A percentile compares a stretch with the other conserved stretches of the same genome.
phyloP scores from a whole-genome alignment of 106 monocot genomes.

The Dioscorea alata region DNA sequence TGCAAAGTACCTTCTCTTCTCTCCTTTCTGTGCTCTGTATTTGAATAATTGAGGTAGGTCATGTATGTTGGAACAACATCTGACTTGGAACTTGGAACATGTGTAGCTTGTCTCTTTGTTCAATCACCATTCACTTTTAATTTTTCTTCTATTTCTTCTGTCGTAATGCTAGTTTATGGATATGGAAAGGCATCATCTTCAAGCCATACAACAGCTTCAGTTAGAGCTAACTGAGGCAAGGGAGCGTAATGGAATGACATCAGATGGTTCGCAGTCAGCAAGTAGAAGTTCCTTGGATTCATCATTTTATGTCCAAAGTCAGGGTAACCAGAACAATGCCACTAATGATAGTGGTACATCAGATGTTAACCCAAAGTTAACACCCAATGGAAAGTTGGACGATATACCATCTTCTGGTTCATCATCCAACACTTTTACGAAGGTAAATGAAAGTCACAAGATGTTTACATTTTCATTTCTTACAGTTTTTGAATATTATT shows the following conservation, averaged over 20 bases:
- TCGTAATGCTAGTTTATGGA: conserved; percentile 58
- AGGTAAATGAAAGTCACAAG: conserved; percentile 28
- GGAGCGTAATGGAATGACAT: conserved; percentile 31
- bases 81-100: neutral
- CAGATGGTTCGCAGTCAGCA: conserved; percentile 36
- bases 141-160: neutral
- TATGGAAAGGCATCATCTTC: conserved; percentile 80
- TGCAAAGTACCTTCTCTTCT: neutral
- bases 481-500: no score
- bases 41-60: neutral
- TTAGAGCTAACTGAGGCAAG: conserved; percentile 65
- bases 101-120: neutral
- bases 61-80: neutral
- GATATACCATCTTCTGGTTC: conserved; percentile 18
- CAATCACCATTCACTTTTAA: neutral
- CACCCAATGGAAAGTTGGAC: conserved; percentile 40
- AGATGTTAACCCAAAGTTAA: conserved; percentile 24
- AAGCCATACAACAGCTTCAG: conserved; percentile 89
- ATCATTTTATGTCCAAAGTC: conserved; percentile 33
- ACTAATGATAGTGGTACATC: conserved; percentile 25
- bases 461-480: no score
- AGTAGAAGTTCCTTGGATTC: conserved; percentile 22
- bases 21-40: neutral
- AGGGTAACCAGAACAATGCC: conserved; percentile 32
- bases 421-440: conserved; percentile 23